A percentile compares a stretch with the other conserved stretches of the same genome.
phyloP scores from a whole-genome alignment of 164 flowering plant species.

The Kingdonia uniflora region DNA sequence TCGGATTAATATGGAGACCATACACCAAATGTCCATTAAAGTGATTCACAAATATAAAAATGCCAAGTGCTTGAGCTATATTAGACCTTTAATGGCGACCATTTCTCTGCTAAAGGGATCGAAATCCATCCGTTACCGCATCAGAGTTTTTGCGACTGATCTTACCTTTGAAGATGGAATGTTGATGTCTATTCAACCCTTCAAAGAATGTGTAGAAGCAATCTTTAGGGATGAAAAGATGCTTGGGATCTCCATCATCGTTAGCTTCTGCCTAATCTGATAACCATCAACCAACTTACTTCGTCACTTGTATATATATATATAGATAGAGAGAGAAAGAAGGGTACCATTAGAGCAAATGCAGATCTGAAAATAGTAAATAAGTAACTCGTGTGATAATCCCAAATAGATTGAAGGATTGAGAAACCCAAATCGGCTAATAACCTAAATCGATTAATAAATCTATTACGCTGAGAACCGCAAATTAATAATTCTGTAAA shows the following conservation, averaged over 20 bases:
- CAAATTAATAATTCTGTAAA: no score
- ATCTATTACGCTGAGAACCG: no score
- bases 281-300: constrained; percentile 56
- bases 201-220: constrained; percentile 97
- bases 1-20: constrained; percentile 96
- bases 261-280: constrained; percentile 60
- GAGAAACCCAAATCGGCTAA: no score
- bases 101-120: constrained; percentile 89
- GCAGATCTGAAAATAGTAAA: no score
- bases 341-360: no score
- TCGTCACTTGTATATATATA: no score
- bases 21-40: constrained; percentile 93
- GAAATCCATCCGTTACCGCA: constrained; percentile 99
- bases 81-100: constrained; percentile 77
- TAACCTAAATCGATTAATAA: no score
- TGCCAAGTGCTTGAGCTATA: not conserved
- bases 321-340: no score
- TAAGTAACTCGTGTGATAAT: no score
- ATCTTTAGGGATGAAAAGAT: constrained; percentile 92
- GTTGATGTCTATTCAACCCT: constrained; percentile 83
- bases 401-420: no score
- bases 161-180: constrained; percentile 81
- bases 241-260: constrained; percentile 93
- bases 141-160: constrained; percentile 86
- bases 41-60: no score